A percentile compares a stretch with the other conserved stretches of the same genome.
Evolutionary conservation across 2,329 filamentous ascomycete genomes (phyloP).

Genomic region (Aspergillus hiratsukae): DNA sequence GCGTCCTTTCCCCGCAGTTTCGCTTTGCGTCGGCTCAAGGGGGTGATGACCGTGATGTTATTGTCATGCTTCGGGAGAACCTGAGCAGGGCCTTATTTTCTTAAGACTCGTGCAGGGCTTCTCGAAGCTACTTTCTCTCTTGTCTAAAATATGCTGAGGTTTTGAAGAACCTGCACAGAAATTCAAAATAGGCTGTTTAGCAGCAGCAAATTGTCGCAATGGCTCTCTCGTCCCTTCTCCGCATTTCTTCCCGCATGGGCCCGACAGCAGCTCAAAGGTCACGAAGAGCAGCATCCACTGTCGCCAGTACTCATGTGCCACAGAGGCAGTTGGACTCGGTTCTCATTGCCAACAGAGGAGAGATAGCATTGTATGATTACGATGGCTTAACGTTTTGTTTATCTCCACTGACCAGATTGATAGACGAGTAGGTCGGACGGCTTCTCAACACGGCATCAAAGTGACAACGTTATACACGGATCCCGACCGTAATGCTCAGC

Average conservation of each 20-base stretch:
- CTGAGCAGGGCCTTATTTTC: conserved; percentile 2
- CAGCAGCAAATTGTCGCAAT: conserved; percentile 18
- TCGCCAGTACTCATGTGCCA: conserved; percentile 18
- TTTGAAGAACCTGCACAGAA: conserved; percentile 2
- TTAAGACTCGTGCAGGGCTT: neutral
- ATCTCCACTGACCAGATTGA: conserved; percentile 4
- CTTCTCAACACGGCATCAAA: conserved; percentile 79
- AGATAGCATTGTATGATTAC: conserved; percentile 70
- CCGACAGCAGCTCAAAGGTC: conserved; percentile 26
- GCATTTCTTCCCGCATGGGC: conserved; percentile 34
- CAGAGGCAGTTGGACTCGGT: conserved; percentile 62
- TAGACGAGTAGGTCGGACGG: conserved; percentile 79
- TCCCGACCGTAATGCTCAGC: conserved; percentile 80
- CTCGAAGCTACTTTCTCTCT: neutral
- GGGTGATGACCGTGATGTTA: no score
- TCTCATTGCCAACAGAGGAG: conserved; percentile 92
- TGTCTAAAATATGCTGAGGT: conserved; percentile 9
- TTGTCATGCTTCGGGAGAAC: conserved; percentile 1
- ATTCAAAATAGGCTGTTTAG: conserved; percentile 6
- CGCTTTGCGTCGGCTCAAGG: conserved; percentile 36
- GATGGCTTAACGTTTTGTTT: conserved; percentile 1
- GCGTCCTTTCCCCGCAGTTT: conserved; percentile 32
- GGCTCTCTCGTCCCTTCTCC: conserved; percentile 38
- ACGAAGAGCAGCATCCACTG: conserved; percentile 27
- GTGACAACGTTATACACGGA: conserved; percentile 95